A percentile compares a stretch with the other conserved stretches of the same genome.
Evolutionary conservation across 2,329 filamentous ascomycete species (phyloP).

Genomic region (Venturia nashicola): DNA sequence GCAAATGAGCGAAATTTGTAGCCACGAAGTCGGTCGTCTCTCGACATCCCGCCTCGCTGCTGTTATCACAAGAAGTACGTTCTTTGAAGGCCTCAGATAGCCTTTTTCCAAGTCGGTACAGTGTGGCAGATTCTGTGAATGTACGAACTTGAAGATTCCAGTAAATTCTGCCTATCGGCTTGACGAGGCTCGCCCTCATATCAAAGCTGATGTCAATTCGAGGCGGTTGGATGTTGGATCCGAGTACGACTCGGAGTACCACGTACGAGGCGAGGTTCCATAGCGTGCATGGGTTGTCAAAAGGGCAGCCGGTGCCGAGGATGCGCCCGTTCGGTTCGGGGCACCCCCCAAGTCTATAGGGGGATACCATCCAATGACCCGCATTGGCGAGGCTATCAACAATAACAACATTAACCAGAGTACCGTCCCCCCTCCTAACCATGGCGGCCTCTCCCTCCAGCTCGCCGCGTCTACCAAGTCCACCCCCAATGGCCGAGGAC

Average conservation of each 20-base stretch:
- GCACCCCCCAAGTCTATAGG: neutral
- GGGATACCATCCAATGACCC: neutral
- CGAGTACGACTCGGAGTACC: no score
- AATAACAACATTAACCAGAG: no score
- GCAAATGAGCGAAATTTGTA: neutral
- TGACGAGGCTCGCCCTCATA: neutral
- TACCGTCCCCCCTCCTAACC: neutral
- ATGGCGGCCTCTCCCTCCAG: slow-evolving; percentile 48
- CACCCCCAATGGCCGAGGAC: slow-evolving; percentile 87
- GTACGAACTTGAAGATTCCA: neutral
- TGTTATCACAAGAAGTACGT: neutral
- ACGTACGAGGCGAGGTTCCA: no score
- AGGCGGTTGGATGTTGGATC: no score
- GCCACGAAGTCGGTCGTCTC: neutral
- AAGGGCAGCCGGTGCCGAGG: no score
- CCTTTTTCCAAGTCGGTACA: neutral
- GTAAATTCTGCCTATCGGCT: neutral
- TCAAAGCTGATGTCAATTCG: neutral
- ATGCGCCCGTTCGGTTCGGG: neutral
- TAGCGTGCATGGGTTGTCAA: no score
- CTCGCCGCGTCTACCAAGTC: slow-evolving; percentile 87
- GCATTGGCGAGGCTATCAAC: no score
- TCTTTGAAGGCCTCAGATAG: neutral
- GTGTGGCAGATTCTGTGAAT: neutral
- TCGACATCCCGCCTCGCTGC: neutral